Evolutionary conservation across 345 rosid species (phyloP).

Genomic region (Gossypium longicalyx): DNA sequence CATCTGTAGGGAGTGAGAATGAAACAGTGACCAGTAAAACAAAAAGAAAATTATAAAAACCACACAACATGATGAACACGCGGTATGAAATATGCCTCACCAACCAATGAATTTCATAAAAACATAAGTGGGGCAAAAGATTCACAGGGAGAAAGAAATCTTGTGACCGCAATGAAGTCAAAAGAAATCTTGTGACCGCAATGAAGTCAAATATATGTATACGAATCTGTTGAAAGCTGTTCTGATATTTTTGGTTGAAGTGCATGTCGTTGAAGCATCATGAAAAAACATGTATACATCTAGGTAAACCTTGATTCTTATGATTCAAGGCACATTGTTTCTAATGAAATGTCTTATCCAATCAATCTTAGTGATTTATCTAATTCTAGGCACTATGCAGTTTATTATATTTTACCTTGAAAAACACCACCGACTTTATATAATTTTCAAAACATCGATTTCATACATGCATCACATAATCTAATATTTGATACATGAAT

Average conservation of each 20-base stretch:
- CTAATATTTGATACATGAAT: neutral
- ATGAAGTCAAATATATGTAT: neutral
- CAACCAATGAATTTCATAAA: slow-evolving; percentile 7
- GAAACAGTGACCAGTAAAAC: neutral
- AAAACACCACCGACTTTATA: neutral
- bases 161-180: neutral
- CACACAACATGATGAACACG: neutral
- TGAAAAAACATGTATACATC: too few relatives aligned
- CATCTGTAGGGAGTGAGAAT: neutral
- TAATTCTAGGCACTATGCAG: neutral
- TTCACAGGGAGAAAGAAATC: too few relatives aligned
- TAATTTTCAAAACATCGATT: neutral
- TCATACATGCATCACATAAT: neutral
- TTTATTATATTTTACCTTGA: neutral
- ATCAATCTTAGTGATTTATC: neutral
- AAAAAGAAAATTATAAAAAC: slow-evolving; percentile 9
- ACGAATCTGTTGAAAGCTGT: too few relatives aligned
- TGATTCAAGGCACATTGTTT: neutral
- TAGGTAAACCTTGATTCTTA: neutral
- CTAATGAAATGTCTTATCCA: neutral
- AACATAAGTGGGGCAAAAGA: neutral
- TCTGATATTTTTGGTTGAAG: too few relatives aligned
- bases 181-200: neutral
- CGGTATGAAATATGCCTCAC: neutral
- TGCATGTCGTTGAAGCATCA: too few relatives aligned